Evolutionary conservation across 805 yeast genomes (phyloP).

Genomic region (Candida gorgasii): DNA sequence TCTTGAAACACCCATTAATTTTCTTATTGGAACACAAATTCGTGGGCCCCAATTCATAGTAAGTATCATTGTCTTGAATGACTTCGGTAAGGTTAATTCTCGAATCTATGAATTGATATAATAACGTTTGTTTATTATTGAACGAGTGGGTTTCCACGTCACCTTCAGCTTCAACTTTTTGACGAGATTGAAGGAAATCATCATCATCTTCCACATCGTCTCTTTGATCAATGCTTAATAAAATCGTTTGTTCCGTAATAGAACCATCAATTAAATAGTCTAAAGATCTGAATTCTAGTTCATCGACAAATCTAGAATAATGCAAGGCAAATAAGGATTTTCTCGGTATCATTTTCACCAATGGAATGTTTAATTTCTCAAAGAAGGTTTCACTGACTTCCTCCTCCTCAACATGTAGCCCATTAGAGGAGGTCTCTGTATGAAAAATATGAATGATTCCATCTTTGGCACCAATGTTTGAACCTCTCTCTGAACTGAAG

Average conservation of each 20-base stretch:
- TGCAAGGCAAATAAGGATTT: constrained; percentile 43
- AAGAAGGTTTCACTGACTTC: constrained; percentile 17
- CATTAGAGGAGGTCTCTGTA: neutral
- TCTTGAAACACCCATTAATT: constrained; percentile 56
- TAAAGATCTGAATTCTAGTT: constrained; percentile 61
- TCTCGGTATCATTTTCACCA: constrained; percentile 31
- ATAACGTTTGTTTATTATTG: constrained; percentile 35
- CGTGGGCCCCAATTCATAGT: constrained; percentile 46
- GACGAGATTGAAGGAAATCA: neutral
- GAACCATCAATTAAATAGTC: constrained; percentile 56
- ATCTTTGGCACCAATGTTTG: constrained; percentile 27
- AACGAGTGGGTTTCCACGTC: constrained; percentile 25
- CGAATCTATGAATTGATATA: constrained; percentile 66
- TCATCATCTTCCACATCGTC: constrained; percentile 31
- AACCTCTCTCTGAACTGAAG: constrained; percentile 13
- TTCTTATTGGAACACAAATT: constrained; percentile 58
- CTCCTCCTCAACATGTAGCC: neutral
- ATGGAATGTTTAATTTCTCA: constrained; percentile 21
- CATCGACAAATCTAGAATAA: constrained; percentile 66
- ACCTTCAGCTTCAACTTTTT: too few species aligned
- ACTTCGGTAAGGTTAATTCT: constrained; percentile 31
- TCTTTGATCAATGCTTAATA: constrained; percentile 46
- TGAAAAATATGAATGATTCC: constrained; percentile 38
- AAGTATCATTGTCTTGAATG: constrained; percentile 3
- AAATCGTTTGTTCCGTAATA: constrained; percentile 56